Evolutionary conservation across 2,329 filamentous ascomycete species (phyloP), one percentile per base, ranked within the genome.

Genomic region (Cercospora sp.): DNA sequence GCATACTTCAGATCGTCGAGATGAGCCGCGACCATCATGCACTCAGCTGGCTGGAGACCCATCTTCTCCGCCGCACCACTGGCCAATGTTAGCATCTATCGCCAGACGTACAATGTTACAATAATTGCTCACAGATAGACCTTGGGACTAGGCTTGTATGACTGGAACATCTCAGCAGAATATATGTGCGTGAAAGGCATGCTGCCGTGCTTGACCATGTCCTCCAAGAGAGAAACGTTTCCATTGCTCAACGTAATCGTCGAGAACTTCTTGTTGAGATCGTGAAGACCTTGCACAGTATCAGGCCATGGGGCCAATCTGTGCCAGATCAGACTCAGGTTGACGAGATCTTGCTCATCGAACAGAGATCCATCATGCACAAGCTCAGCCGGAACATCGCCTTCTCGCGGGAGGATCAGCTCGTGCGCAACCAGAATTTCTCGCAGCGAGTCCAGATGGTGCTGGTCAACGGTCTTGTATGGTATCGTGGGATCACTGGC

Each of bases 11-110:
- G 79, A 78, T 94, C 92, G 5, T 75, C 78, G 67, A 94, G 80
- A 79, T 94, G 91, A 42, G 91, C 89, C 16, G 92, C 92, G 20
- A 95, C 90, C 87, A 95, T 88, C 20, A 88, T 90, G 66, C 92
- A 90, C 75, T 93, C 84, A 2, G 77, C 76, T 0, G 89, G 85
- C 68, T 84, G 73, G 51, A 89, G 69, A 0, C 85, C 86, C 63
- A 94, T 79, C 71, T 81, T 83, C 66, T 82, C 78, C 2, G 84
- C 90, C 0, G 90, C 91, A 3, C 91, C 91, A 3, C 62, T 64
- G n/a, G n/a, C n/a, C n/a, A n/a, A n/a, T n/a, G n/a, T n/a, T n/a
- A n/a, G n/a, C n/a, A n/a, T n/a, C n/a, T n/a, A n/a, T n/a, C n/a
- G n/a, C n/a, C n/a, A n/a, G n/a, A n/a, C n/a, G n/a, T n/a, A n/a